Conservation (phyloP, 768 basidiomycete species). For the Tricholoma flavovirens region DNA sequence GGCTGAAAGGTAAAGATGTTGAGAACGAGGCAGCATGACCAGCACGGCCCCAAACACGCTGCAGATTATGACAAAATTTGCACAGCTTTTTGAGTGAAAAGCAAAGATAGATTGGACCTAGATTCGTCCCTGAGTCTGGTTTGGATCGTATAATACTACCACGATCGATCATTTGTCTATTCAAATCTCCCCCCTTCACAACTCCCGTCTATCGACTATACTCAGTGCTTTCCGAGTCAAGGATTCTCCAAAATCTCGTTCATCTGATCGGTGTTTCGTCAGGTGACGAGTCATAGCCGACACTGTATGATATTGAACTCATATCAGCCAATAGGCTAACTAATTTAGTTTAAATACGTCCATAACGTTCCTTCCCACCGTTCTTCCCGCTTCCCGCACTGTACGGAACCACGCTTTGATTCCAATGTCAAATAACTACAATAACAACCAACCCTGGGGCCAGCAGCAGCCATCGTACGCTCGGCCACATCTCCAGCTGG, state of each 20-base stretch:
- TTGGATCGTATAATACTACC: slow-evolving; percentile 10
- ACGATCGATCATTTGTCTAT: slow-evolving; percentile 1
- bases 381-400: slow-evolving; percentile 8
- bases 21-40: not conserved
- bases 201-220: not conserved
- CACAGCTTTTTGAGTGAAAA: slow-evolving; percentile 4
- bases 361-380: no score
- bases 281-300: no score
- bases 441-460: slow-evolving; percentile 14
- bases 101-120: slow-evolving; percentile 5
- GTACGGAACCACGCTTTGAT: slow-evolving; percentile 9
- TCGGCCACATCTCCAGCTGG: slow-evolving; percentile 8
- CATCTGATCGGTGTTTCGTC: not conserved
- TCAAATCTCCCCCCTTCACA: not conserved
- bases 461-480: slow-evolving; percentile 11
- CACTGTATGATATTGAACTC: not conserved
- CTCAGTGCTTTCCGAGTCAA: no score
- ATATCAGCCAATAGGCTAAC: not conserved
- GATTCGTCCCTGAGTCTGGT: not conserved
- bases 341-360: not conserved
- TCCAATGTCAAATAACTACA: slow-evolving; percentile 11
- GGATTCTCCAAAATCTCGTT: no score
- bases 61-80: slow-evolving; percentile 1
- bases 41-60: slow-evolving; percentile 1
- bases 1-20: not conserved